Percentiles rank a stretch among this genome's conserved stretches.
Evolutionary conservation across 1,284 basidiomycete species (phyloP).

Genomic region (Pseudozyma hubeiensis): DNA sequence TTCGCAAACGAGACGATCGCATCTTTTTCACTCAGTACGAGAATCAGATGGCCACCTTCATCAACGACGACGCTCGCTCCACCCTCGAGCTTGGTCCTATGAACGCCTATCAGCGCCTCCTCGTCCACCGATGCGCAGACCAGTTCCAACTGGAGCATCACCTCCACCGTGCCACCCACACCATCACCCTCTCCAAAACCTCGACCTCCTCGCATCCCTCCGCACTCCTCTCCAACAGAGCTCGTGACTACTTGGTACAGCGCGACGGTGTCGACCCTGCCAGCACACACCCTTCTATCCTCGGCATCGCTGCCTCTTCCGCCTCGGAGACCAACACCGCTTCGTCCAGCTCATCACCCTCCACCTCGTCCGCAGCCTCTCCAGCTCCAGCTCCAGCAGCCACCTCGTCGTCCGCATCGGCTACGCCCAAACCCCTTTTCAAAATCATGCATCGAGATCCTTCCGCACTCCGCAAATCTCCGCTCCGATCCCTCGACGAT

Average conservation of each 20-base stretch:
- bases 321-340: background rate
- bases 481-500: constrained; percentile 11
- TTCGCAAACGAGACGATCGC: constrained; percentile 50
- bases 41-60: constrained; percentile 47
- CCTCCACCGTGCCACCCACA: constrained; percentile 48
- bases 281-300: constrained; percentile 8
- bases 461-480: constrained; percentile 24
- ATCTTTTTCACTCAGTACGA: constrained; percentile 58
- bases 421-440: constrained; percentile 27
- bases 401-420: constrained; percentile 3
- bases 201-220: constrained; percentile 22
- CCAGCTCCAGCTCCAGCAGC: constrained; percentile 4
- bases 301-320: background rate
- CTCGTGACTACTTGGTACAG: constrained; percentile 18
- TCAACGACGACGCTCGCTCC: constrained; percentile 23
- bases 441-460: constrained; percentile 57
- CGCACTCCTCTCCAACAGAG: constrained; percentile 33
- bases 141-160: constrained; percentile 47
- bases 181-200: constrained; percentile 48
- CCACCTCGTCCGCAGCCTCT: constrained; percentile 19
- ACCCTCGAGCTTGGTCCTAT: constrained; percentile 52
- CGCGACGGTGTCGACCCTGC: constrained; percentile 24
- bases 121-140: constrained; percentile 54
- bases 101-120: constrained; percentile 59
- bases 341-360: constrained; percentile 9